Percentiles rank a stretch among this genome's conserved stretches.
These are phyloP conservation scores for Zea mays DNA, from an alignment of 176 grass and related monocot species.

Conservation along the genomic window Zm-B73-REFERENCE-NAM-5.0 NC_050096.1:237441501-237442000, in stretches of 20 bases:
- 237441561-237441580: neutral
- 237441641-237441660: neutral
- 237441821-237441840: neutral
- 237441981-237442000: too few species aligned
- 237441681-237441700: neutral
- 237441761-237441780: neutral
- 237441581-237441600: neutral
- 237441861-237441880: neutral
- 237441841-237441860: neutral
- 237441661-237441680: neutral
- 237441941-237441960: neutral
- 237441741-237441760: neutral
- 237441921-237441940: neutral
- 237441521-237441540: neutral
- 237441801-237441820: neutral
- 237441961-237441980: too few species aligned
- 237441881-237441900: neutral
- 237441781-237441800: neutral
- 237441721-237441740: neutral
- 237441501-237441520: neutral
- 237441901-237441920: constrained; percentile 20
- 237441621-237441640: neutral
- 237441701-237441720: neutral
- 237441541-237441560: neutral
- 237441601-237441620: neutral